Conservation (phyloP, 78 protist species). For the slime mould (Dictyostelium discoideum) region DNA sequence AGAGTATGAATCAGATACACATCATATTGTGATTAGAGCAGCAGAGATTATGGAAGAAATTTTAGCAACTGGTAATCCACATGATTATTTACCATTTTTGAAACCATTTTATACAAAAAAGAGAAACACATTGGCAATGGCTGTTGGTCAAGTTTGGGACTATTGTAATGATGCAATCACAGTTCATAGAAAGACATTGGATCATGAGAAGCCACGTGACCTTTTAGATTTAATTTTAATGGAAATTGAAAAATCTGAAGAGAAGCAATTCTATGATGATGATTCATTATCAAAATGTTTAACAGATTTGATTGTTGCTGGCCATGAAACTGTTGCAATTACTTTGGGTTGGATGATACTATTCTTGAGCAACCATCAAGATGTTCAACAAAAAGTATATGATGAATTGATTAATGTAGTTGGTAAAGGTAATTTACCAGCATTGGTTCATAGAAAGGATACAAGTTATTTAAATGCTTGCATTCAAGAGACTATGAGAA, state of each 20-base stretch:
- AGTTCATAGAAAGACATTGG: conserved; percentile 52
- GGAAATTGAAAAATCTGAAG: conserved; percentile 62
- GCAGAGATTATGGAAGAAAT: conserved; percentile 79
- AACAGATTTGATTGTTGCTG: conserved; percentile 68
- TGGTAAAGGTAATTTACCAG: conserved; percentile 55
- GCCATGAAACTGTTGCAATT: conserved; percentile 77
- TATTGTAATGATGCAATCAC: conserved; percentile 48
- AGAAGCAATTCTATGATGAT: conserved; percentile 42
- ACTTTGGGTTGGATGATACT: conserved; percentile 67
- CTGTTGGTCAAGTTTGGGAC: conserved; percentile 71
- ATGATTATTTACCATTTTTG: conserved; percentile 60
- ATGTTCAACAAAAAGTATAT: conserved; percentile 44
- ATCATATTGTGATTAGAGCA: conserved; percentile 64
- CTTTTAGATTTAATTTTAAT: conserved; percentile 40
- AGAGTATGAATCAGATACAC: conserved; percentile 65
- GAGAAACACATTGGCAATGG: conserved; percentile 14
- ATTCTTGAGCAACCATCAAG: conserved; percentile 36
- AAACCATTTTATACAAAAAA: conserved; percentile 49
- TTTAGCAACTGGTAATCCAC: conserved; percentile 77
- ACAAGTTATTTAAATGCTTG: conserved; percentile 50
- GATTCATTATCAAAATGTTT: conserved; percentile 42
- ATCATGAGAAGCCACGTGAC: conserved; percentile 59
- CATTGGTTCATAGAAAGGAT: conserved; percentile 30
- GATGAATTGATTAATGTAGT: conserved; percentile 37
- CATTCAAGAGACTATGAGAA: conserved; percentile 49